Conservation (phyloP, 148 eudicot genomes). For the Pharnaceum exiguum region DNA sequence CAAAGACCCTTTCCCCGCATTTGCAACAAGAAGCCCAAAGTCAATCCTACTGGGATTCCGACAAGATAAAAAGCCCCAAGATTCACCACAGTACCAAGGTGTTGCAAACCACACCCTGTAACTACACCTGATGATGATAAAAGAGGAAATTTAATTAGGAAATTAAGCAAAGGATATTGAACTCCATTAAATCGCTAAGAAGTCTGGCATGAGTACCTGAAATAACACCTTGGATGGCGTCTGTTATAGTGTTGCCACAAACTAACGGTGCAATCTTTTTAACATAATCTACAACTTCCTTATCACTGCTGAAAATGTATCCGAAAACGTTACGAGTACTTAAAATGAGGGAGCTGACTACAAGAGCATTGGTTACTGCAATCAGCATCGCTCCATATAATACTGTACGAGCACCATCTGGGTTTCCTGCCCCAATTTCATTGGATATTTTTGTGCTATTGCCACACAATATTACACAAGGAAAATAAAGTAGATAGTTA, state of each 20-base stretch:
- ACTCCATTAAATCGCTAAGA: too few relatives aligned
- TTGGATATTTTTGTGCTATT: constrained; percentile 81
- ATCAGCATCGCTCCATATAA: constrained; percentile 41
- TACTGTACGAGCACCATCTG: constrained; percentile 51
- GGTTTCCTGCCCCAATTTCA: constrained; percentile 77
- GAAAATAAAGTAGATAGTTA: neutral
- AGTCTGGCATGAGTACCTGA: too few relatives aligned
- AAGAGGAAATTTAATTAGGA: too few relatives aligned
- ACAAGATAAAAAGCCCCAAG: constrained; percentile 56
- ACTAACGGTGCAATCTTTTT: constrained; percentile 65
- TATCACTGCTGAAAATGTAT: constrained; percentile 65
- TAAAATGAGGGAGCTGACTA: constrained; percentile 44
- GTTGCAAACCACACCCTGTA: constrained; percentile 76
- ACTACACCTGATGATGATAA: constrained; percentile 43
- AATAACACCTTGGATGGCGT: constrained; percentile 59
- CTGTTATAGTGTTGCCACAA: constrained; percentile 46
- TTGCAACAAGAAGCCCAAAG: constrained; percentile 41
- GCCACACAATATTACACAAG: too few relatives aligned
- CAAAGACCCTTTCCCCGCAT: constrained; percentile 49
- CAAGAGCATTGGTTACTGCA: constrained; percentile 31
- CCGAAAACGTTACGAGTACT: constrained; percentile 49
- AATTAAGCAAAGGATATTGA: too few relatives aligned
- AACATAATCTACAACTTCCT: constrained; percentile 73
- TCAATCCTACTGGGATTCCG: constrained; percentile 53
- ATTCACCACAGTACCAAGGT: constrained; percentile 50